A percentile compares a stretch with the other conserved stretches of the same genome.
Conservation (phyloP, 805 yeast genomes). For the Metschnikowia arizonensis region DNA sequence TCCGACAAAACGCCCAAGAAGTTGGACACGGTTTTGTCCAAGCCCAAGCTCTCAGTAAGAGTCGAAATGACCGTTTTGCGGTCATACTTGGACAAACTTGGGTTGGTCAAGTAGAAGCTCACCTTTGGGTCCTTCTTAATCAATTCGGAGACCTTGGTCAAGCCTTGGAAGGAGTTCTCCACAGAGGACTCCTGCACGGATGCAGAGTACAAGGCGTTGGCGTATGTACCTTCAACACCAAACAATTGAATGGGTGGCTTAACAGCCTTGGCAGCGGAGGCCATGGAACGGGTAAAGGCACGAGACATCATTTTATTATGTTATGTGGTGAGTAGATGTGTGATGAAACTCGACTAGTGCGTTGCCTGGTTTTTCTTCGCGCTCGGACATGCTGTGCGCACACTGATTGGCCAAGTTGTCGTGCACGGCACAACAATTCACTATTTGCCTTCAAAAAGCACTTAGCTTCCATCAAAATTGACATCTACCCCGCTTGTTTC, state of each 20-base stretch:
- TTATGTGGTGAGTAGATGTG: slow-evolving; percentile 3
- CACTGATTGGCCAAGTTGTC: slow-evolving; percentile 13
- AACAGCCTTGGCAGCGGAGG: slow-evolving; percentile 61
- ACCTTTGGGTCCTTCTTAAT: slow-evolving; percentile 63
- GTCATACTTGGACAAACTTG: slow-evolving; percentile 74
- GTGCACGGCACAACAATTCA: slow-evolving; percentile 7
- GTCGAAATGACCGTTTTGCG: slow-evolving; percentile 66
- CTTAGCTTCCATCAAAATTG: neutral
- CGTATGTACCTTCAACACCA: slow-evolving; percentile 96
- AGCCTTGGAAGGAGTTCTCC: slow-evolving; percentile 64
- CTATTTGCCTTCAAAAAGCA: neutral
- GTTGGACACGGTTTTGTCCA: slow-evolving; percentile 73
- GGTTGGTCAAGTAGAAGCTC: slow-evolving; percentile 63
- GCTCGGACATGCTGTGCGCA: slow-evolving; percentile 8
- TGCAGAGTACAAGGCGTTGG: slow-evolving; percentile 89
- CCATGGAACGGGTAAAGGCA: slow-evolving; percentile 65
- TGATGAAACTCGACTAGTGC: slow-evolving; percentile 1
- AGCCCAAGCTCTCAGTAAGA: slow-evolving; percentile 43
- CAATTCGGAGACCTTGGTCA: slow-evolving; percentile 52
- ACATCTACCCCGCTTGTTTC: too few species aligned
- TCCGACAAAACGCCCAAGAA: slow-evolving; percentile 83
- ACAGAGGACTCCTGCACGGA: slow-evolving; percentile 77
- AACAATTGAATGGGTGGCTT: slow-evolving; percentile 91
- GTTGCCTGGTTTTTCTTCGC: slow-evolving; percentile 11
- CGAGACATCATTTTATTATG: slow-evolving; percentile 50